Base-by-base conservation (phyloP, 805 yeast species). In the Yarrowia phangngaensis region DNA sequence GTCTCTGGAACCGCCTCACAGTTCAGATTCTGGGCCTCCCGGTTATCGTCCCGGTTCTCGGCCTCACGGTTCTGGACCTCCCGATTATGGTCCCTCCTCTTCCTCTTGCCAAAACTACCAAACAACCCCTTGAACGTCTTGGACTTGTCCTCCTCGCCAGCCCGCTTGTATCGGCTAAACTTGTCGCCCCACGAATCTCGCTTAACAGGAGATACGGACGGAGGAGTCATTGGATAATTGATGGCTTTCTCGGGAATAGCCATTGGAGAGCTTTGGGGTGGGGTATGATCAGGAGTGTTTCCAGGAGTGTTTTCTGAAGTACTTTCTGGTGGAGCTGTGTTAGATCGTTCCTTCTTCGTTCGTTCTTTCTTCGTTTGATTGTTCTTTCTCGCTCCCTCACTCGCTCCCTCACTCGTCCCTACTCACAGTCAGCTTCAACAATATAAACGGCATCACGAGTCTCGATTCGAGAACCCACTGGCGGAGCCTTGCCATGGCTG, bases 121-220 rank as follows among this genome's bases (percentile, higher is more conserved):
- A 38, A 38, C 11, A 38, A 38, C 13, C 45, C 45, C 45, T 38
- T 38, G 32, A 38, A 32, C 17, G 45, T 26, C 9, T 35, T 19
- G 24, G 45, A 28, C 32, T 35, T 35, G 6, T 38, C 45, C 32
- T 38, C 45, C 8, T 3, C n/a, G 19, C 20, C 45, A 14, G 32
- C 8, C 24, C 20, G 26, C 12, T 38, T 38, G 45, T 26, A 38
- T 6, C 17, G n/a, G 32, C 27, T 38, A 32, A 38, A 38, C 45
- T 38, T 38, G 32, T 32, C 45, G 32, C 45, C 45, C 45, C 45
- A 38, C n/a, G 45, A 38, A 13, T 38, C 45, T 2, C 45, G 32
- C 4, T 38, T 38, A 19, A 32, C 23, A 3, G 45, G 13, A 12
- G 43, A 14, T n/a, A 31, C 16, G 12, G 43, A 12, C 14, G 30